Evolutionary conservation across 2,329 filamentous ascomycete genomes (phyloP), one percentile per base, ranked within the genome.

Genomic region (Plenodomus biglobosus): DNA sequence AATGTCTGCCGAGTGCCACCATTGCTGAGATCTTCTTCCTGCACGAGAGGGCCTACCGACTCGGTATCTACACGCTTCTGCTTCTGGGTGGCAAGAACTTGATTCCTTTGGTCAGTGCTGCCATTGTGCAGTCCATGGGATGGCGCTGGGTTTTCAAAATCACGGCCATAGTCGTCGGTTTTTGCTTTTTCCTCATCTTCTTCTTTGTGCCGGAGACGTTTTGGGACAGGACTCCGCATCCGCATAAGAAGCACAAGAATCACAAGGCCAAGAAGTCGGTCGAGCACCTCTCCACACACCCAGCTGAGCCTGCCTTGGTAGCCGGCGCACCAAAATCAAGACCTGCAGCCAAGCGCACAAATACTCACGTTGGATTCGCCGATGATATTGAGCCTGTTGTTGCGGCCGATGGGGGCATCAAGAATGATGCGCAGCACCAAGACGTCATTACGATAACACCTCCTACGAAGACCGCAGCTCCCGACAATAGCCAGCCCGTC

Each of bases 131-230:
- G 53, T 77, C 80, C 2, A 73, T 91, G 32, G 82, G 83, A 5
- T 97, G 92, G 92, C 85, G 90, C 69, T 95, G 90, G 91, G 88
- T 90, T 0, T 95, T 95, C 61, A 95, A 87, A 87, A 85, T 95
- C 46, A 85, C 95, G 38, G 84, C 91, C 0, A 88, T 96, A 3
- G 76, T 95, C 8, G 87, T 91, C 27, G 89, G 79, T 0, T 81
- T 89, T 40, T 85, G 85, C 50, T 80, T 85, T 32, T 69, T 83
- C 17, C 74, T 95, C 2, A 78, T 97, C 1, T 96, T 95, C 68
- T 78, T 96, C 50, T 95, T 96, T 61, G 89, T 96, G 0, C 92
- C 92, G 0, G 92, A 97, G 73, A 96, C 91, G 0, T 96, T 96
- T 58, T 97, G 92, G 92, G 91, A 96, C 70, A 80, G 92, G 40